Evolutionary conservation across 768 basidiomycete genomes (phyloP), one percentile per base, ranked within the genome.

Genomic region (Pisolithus sp.): DNA sequence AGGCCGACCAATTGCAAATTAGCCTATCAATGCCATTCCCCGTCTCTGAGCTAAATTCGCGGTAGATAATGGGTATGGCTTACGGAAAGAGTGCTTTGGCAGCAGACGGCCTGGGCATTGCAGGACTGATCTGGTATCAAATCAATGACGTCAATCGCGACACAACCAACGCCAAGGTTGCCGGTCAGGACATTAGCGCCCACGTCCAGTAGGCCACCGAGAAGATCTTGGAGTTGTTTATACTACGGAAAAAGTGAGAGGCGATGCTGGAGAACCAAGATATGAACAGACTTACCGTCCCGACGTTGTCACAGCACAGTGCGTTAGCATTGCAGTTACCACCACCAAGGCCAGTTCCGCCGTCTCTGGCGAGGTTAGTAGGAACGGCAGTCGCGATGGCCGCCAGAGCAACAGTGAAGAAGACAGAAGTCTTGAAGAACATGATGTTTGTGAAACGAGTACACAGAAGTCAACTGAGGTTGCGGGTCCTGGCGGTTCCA

Each of bases 241-340:
- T 45, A 13, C n/a, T 26, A 23, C n/a, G 15, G 26, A 8, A 23
- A 26, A 18, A 9, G 28, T 15, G 9, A 26, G 24, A 26, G 26
- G 8, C 15, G 15, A 45, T 45, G 43, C 17, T 17, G 13, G 24
- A 48, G 9, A 20, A 30, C 15, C 24, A 13, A 24, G 26, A 23
- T 23, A 18, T 26, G 30, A 5, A 20, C 3, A 6, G 3, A 47
- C 49, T 7, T 38, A 60, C 59, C 5, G 34, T 3, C 39, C 48
- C 46, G 23, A 50, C 44, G 10, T 1, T 46, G 49, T 57, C 43
- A 50, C 61, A 62, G 60, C 61, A 62, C 2, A 24, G 15, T 0
- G 57, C 5, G 2, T 24, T 0, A 15, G 51, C 56, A 44, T 48
- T 43, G 40, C 60, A 61, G 41, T 52, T 43, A n/a, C 26, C 31